Conservation (phyloP, 2,329 filamentous ascomycete species). For the Coniochaeta hoffmannii region DNA sequence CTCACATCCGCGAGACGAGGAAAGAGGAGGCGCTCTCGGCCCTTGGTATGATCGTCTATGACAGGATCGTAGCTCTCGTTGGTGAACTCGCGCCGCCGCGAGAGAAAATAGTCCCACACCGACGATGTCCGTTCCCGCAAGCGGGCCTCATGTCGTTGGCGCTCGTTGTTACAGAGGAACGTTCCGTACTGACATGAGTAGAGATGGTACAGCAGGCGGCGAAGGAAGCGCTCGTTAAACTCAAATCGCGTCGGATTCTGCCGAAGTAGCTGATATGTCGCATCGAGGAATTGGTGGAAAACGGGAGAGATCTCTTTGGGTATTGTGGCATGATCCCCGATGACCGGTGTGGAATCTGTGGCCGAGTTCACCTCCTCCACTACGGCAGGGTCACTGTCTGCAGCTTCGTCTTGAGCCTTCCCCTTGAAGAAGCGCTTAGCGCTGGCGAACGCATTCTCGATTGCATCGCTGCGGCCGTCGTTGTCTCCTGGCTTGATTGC, state of each 20-base stretch:
- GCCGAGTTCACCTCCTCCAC: conserved; percentile 25
- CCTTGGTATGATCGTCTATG: conserved; percentile 71
- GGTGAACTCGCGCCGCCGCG: conserved; percentile 69
- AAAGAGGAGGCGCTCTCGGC: conserved; percentile 77
- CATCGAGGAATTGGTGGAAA: conserved; percentile 96
- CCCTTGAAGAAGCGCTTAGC: conserved; percentile 89
- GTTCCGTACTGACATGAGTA: conserved; percentile 97
- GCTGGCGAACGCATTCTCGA: conserved; percentile 78
- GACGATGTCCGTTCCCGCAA: conserved; percentile 69
- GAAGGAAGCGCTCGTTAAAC: conserved; percentile 89
- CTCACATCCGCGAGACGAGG: conserved; percentile 70
- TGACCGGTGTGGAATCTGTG: conserved; percentile 20
- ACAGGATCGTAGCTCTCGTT: conserved; percentile 71
- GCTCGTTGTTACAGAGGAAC: conserved; percentile 92
- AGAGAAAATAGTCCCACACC: conserved; percentile 94
- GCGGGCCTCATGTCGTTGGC: conserved; percentile 66
- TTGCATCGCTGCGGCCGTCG: conserved; percentile 60
- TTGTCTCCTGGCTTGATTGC: conserved; percentile 55
- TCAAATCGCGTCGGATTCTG: conserved; percentile 88
- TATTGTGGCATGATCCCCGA: conserved; percentile 61
- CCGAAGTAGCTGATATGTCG: conserved; percentile 80
- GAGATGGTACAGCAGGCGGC: conserved; percentile 83
- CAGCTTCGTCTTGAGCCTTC: conserved; percentile 51
- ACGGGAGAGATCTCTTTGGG: conserved; percentile 92
- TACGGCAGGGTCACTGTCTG: conserved; percentile 54